Percentiles rank a stretch among this genome's conserved stretches.
phyloP scores from a whole-genome alignment of 2,329 filamentous ascomycete species.

The Pseudophaeomoniella oleicola region DNA sequence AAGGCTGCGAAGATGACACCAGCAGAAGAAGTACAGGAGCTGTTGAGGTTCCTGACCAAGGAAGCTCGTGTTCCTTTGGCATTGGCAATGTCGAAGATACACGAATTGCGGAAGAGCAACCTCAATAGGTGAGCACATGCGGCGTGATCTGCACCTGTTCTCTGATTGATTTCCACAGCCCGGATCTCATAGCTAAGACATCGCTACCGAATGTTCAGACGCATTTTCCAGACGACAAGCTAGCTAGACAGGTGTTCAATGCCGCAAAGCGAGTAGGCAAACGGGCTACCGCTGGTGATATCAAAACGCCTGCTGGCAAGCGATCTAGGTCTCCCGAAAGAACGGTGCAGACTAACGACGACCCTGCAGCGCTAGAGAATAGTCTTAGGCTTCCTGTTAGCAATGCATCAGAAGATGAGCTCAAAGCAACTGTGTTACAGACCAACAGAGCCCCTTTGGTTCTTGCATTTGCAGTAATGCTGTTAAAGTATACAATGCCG shows the following conservation, averaged over 20 bases:
- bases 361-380: not conserved
- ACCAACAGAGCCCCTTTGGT: conserved; percentile 75
- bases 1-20: conserved; percentile 9
- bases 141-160: conserved; percentile 1
- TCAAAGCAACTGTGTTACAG: conserved; percentile 43
- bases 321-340: conserved; percentile 10
- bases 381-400: not conserved
- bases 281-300: conserved; percentile 21
- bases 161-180: conserved; percentile 4
- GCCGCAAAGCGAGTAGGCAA: conserved; percentile 43
- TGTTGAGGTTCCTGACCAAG: conserved; percentile 44
- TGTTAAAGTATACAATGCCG: conserved; percentile 69
- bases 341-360: not conserved
- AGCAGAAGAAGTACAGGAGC: conserved; percentile 23
- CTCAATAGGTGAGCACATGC: conserved; percentile 15
- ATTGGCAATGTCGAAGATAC: conserved; percentile 38
- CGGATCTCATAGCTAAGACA: conserved; percentile 34
- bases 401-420: conserved; percentile 28
- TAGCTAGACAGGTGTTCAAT: conserved; percentile 40
- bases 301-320: not conserved
- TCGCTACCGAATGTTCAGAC: conserved; percentile 27
- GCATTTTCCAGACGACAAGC: conserved; percentile 36
- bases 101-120: conserved; percentile 35
- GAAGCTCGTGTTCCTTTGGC: conserved; percentile 42
- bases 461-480: conserved; percentile 60